Percentiles rank a stretch among this genome's conserved stretches.
These are phyloP conservation scores for Juglanconis juglandina DNA, from an alignment of 2,329 filamentous ascomycete species.

Conservation along the genomic window DNA sequence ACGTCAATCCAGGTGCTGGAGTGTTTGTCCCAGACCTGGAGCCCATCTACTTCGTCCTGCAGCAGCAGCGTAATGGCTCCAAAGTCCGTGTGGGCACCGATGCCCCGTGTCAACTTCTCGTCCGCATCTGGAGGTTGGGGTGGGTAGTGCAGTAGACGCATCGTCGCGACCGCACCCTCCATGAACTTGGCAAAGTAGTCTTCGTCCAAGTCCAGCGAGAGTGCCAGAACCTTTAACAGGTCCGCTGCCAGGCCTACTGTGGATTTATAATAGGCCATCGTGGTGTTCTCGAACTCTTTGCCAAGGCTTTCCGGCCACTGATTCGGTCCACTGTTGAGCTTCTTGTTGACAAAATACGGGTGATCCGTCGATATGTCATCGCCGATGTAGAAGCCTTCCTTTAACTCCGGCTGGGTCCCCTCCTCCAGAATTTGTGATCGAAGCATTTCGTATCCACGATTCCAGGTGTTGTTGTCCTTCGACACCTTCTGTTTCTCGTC, in stretches of 20 bases:
- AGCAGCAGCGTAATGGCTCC: slow-evolving; percentile 53
- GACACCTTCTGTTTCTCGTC: slow-evolving; percentile 40
- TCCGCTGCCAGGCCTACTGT: slow-evolving; percentile 36
- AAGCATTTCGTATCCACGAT: slow-evolving; percentile 46
- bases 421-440: slow-evolving; percentile 40
- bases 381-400: slow-evolving; percentile 39
- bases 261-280: slow-evolving; percentile 35
- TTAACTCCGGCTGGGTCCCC: slow-evolving; percentile 41
- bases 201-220: slow-evolving; percentile 35
- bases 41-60: slow-evolving; percentile 45
- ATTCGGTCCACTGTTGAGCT: slow-evolving; percentile 38
- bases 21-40: slow-evolving; percentile 46
- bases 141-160: slow-evolving; percentile 45
- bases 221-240: slow-evolving; percentile 36
- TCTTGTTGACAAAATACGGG: slow-evolving; percentile 36
- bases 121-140: slow-evolving; percentile 33
- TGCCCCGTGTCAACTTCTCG: slow-evolving; percentile 31
- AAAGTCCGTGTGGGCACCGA: slow-evolving; percentile 52
- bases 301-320: slow-evolving; percentile 39
- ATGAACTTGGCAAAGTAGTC: slow-evolving; percentile 39
- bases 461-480: slow-evolving; percentile 34
- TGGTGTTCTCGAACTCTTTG: slow-evolving; percentile 31
- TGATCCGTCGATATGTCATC: slow-evolving; percentile 38
- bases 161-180: slow-evolving; percentile 39
- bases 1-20: slow-evolving; percentile 42